These are phyloP conservation scores for Hypoxylon fuscum DNA, from an alignment of 495 filamentous ascomycete genomes.

Conservation along the genomic window DNA sequence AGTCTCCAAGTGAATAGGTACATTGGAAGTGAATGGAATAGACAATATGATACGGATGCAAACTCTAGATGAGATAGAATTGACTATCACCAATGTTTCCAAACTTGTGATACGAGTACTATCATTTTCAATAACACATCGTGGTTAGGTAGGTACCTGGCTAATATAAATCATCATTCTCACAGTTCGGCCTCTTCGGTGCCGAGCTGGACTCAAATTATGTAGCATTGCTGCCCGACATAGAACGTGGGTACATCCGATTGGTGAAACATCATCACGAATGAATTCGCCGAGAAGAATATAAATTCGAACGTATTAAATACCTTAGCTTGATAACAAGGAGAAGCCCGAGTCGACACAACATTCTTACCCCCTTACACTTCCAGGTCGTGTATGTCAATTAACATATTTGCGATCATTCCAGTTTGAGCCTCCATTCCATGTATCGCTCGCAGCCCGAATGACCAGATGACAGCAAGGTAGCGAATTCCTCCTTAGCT, in stretches of 20 bases:
- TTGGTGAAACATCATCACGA: constrained; percentile 17
- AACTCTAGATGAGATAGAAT: too few species aligned
- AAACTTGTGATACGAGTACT: too few species aligned
- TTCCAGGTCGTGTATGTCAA: too few species aligned
- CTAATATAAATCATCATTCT: not conserved
- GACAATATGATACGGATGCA: too few species aligned
- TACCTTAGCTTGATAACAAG: not conserved
- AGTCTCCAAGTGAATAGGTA: too few species aligned
- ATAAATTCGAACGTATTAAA: not conserved
- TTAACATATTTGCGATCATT: not conserved
- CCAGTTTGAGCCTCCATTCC: constrained; percentile 44
- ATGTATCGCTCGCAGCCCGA: constrained; percentile 46
- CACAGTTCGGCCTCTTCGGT: too few species aligned
- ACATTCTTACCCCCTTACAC: not conserved
- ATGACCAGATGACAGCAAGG: constrained; percentile 14
- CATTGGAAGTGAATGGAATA: too few species aligned
- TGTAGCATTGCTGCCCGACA: constrained; percentile 31
- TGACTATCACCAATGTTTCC: too few species aligned
- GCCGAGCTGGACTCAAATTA: constrained; percentile 7
- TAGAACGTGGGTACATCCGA: constrained; percentile 30
- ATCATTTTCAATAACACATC: too few species aligned
- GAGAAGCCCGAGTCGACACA: not conserved
- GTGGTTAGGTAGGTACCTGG: too few species aligned
- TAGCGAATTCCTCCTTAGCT: constrained; percentile 47
- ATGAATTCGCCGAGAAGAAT: not conserved